Base-by-base conservation (phyloP, 192 early-diverging fungal species). In the Coemansia sp. region DNA sequence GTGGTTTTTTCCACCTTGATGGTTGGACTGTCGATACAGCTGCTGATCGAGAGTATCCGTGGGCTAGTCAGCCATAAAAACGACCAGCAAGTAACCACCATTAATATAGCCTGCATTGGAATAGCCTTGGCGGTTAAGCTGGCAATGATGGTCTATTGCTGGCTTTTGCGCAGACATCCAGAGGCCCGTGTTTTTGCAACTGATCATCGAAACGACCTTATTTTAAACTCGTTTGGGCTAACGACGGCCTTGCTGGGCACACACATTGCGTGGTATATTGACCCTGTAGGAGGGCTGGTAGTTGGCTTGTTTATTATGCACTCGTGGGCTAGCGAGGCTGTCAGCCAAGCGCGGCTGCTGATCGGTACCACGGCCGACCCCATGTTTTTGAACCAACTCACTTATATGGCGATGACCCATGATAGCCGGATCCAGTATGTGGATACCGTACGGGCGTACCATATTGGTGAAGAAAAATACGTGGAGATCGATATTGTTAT, bases 401-500 rank as follows among this genome's bases (percentile, higher is more conserved):
- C 91, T 4, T 95, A 95, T 62, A 85, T 95, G 55, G 87, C 88
- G 1, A 64, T 87, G 56, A 86, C 83, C 7, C 86, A 88, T 50
- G 80, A 86, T 44, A 69, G 64, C 37, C 74, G 81, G 36, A 52
- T 81, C 14, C 82, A 84, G 61, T 68, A 33, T 53, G 85, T 88
- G 0, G 87, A 89, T 53, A 91, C 86, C 0, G 83, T 84, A 50
- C 78, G 85, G 6, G 92, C 92, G 6, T 96, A 96, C 65, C 82
- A 89, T 65, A 71, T 88, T 6, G 93, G 94, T 12, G 82, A 85
- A 59, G 90, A 88, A 43, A 66, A 87, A 51, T 91, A 88, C 72
- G 91, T 92, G 3, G 94, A 97, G 49, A 88, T 97, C 6, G 93
- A 97, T 72, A 90, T 97, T 50, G 91, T 97, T 28, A 81, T 94